Evolutionary conservation across 371 early-diverging fungal genomes (phyloP).

Genomic region (Mortierella sp.): DNA sequence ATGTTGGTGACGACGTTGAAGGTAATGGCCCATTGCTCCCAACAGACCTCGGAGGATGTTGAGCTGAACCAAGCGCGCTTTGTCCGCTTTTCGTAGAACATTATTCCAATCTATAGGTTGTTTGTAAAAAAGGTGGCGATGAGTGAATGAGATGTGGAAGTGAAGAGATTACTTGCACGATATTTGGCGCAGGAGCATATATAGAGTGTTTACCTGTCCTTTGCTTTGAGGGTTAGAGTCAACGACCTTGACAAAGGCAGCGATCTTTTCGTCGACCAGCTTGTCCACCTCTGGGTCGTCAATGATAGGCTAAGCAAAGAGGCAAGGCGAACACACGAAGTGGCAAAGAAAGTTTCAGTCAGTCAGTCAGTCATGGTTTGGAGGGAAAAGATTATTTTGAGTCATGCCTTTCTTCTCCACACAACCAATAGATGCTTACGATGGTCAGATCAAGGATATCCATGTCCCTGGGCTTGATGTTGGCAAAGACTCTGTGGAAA

Average conservation of each 20-base stretch:
- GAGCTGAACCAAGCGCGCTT: slow-evolving; percentile 89
- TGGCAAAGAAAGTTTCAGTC: slow-evolving; percentile 52
- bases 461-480: slow-evolving; percentile 81
- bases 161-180: too few relatives aligned
- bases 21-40: slow-evolving; percentile 91
- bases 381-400: slow-evolving; percentile 24
- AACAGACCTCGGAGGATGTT: slow-evolving; percentile 86
- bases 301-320: slow-evolving; percentile 58
- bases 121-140: not conserved
- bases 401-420: slow-evolving; percentile 8
- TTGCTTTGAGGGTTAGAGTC: slow-evolving; percentile 60
- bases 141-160: not conserved
- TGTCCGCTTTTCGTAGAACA: slow-evolving; percentile 84
- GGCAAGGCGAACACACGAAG: not conserved
- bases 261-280: slow-evolving; percentile 71
- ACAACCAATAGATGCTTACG: slow-evolving; percentile 59
- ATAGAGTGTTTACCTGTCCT: slow-evolving; percentile 54
- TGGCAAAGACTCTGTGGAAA: slow-evolving; percentile 86
- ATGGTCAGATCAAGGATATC: slow-evolving; percentile 79
- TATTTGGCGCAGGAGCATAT: not conserved
- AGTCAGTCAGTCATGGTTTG: slow-evolving; percentile 80
- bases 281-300: slow-evolving; percentile 64
- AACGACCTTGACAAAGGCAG: slow-evolving; percentile 62
- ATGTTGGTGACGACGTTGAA: slow-evolving; percentile 70
- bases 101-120: slow-evolving; percentile 69